These are phyloP conservation scores for Cladosporium sp. DNA, from an alignment of 2,329 filamentous ascomycete species.

Conservation along the genomic window DNA sequence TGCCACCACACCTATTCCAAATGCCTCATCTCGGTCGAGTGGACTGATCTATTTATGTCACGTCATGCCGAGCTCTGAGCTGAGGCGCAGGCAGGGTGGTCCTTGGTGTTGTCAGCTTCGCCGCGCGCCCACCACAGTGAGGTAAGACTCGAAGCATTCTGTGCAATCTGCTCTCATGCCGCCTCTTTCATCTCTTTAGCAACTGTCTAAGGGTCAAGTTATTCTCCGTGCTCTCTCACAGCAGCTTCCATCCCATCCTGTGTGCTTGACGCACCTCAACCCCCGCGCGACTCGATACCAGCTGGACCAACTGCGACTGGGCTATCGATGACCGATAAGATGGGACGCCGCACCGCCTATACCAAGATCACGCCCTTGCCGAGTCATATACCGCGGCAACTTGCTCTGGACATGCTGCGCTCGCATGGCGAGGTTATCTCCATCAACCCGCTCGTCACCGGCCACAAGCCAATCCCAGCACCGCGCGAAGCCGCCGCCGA, in stretches of 20 bases:
- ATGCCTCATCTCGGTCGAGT: neutral
- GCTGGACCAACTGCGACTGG: neutral
- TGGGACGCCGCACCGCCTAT: conserved; percentile 56
- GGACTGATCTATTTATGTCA: neutral
- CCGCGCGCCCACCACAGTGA: neutral
- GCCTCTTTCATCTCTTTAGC: no score
- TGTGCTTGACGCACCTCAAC: neutral
- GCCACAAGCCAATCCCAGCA: conserved; percentile 57
- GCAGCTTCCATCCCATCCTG: neutral
- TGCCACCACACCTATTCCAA: neutral
- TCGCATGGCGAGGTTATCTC: conserved; percentile 58
- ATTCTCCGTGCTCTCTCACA: no score
- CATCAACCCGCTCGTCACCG: conserved; percentile 62
- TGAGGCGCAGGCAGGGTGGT: neutral
- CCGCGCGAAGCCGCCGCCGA: conserved; percentile 62
- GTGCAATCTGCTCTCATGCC: neutral
- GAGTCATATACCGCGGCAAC: conserved; percentile 62
- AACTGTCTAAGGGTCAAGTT: no score
- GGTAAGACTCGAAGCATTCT: neutral
- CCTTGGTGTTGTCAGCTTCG: neutral
- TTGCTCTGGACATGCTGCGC: conserved; percentile 67
- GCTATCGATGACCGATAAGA: conserved; percentile 13
- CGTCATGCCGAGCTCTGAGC: neutral
- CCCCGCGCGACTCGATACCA: neutral
- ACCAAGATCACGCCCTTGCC: conserved; percentile 66